phyloP scores from a whole-genome alignment of 306 rosid species.

The Malus fusca region DNA sequence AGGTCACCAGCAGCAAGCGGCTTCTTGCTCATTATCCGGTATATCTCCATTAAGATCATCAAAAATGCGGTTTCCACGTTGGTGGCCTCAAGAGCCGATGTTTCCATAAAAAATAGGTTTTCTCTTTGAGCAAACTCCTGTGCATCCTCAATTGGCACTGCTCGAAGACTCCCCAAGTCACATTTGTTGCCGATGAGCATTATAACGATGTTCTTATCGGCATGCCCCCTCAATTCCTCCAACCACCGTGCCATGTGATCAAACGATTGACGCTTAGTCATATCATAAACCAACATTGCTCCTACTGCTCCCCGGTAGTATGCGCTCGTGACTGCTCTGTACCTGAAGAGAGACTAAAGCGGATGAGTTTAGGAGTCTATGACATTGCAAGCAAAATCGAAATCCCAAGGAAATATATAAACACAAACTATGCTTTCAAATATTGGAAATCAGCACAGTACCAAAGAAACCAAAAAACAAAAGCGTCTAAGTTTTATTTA shows the following conservation, averaged over 20 bases:
- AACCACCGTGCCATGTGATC: conserved; percentile 90
- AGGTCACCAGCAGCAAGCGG: conserved; percentile 33
- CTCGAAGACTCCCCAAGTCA: conserved; percentile 67
- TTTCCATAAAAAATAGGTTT: conserved; percentile 90
- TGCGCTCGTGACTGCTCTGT: conserved; percentile 89
- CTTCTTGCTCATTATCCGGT: conserved; percentile 61
- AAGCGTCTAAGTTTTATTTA: background rate
- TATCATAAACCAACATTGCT: conserved; percentile 83
- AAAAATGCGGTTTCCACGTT: conserved; percentile 82
- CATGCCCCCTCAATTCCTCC: conserved; percentile 76
- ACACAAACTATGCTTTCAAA: background rate
- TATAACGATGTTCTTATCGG: conserved; percentile 67
- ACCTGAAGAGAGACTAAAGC: conserved; percentile 30
- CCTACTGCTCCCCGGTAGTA: conserved; percentile 93
- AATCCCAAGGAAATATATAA: background rate
- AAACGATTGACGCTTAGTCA: conserved; percentile 83
- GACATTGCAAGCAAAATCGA: background rate
- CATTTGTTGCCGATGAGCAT: conserved; percentile 90
- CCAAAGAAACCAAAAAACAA: background rate
- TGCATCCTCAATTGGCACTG: conserved; percentile 88
- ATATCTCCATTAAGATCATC: conserved; percentile 65
- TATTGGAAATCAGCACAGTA: background rate
- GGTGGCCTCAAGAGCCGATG: conserved; percentile 84
- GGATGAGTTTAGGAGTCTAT: conserved; percentile 1
- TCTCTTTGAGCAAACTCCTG: conserved; percentile 90